Evolutionary conservation across 129 eudicot species (phyloP), one percentile per base, ranked within the genome.

Genomic region (Heracleum sosnowskyi): DNA sequence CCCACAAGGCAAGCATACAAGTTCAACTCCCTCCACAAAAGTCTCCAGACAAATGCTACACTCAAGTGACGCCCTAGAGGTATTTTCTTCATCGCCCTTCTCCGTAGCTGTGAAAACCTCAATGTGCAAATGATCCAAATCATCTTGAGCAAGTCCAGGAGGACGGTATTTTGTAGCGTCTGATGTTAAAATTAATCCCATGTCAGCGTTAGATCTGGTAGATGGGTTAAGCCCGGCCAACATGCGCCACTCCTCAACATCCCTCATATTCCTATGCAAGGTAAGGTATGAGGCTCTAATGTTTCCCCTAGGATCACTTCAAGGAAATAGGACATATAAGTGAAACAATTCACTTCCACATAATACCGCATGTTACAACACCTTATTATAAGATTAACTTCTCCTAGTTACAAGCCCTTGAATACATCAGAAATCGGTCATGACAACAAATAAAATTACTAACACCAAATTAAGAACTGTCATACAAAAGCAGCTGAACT

Each of bases 21-120:
- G 86, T 82, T 88, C 84, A 36, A 88, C 90, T 62, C 96, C 96
- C 78, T 87, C 88, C 57, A 42, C 28, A 79, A 87, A 93, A 81
- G 83, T 87, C 81, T 93, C 98, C 64, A 93, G 89, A 86, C 98
- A 93, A 29, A 93, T 91, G 82, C 98, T 93, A 76, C 97, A 93
- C 35, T 91, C 98, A 44, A 75, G 73, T 47, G 88, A 84, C 24
- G 81, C 84, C 84, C 71, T 85, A 12, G 88, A 79, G 13, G 13
- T 71, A 3, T 6, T 20, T 13, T 47, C 46, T 73, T 76, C 75
- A 4, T 74, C 75, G 36, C 57, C 62, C 18, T 81, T 81, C 55
- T 86, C 85, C 24, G 46, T 26, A 47, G 40, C 26, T 12, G 35
- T 73, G 64, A 85, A 89, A 35, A 89, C 79, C 80, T 75, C 90